Evolutionary conservation across 1,139 yeast species (phyloP).

Genomic region (Diutina pseudorugosa): DNA sequence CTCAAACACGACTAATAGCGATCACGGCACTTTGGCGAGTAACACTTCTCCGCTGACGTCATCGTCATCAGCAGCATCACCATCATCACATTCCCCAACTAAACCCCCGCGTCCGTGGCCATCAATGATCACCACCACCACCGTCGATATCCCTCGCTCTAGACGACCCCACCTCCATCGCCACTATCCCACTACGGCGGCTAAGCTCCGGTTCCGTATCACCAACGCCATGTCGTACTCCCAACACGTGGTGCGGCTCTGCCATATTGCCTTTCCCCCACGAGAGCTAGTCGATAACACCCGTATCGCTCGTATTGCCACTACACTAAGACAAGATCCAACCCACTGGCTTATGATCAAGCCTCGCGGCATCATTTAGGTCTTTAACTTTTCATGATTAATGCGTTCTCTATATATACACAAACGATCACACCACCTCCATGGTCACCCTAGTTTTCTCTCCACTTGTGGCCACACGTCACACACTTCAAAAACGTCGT

Average conservation of each 20-base stretch:
- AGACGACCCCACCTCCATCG: not conserved
- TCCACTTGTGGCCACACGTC: constrained; percentile 90
- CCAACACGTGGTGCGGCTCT: not conserved
- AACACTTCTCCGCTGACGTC: too few relatives aligned
- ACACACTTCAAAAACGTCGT: constrained; percentile 93
- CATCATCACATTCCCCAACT: too few relatives aligned
- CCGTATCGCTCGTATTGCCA: not conserved
- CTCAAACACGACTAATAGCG: too few relatives aligned
- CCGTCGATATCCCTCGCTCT: too few relatives aligned
- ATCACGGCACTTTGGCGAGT: too few relatives aligned
- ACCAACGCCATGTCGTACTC: not conserved
- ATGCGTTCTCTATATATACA: not conserved
- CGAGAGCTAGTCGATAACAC: not conserved
- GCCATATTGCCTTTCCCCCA: not conserved
- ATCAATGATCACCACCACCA: too few relatives aligned
- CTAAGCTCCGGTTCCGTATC: not conserved
- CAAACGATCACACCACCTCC: not conserved
- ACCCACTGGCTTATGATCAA: not conserved
- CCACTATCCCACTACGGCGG: not conserved
- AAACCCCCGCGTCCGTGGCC: too few relatives aligned
- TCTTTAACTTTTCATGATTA: not conserved
- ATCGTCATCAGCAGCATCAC: too few relatives aligned
- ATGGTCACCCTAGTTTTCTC: constrained; percentile 56
- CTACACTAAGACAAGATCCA: not conserved
- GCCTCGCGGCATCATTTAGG: not conserved